Evolutionary conservation across 768 basidiomycete species (phyloP).

Genomic region (Favolaschia claudopus): DNA sequence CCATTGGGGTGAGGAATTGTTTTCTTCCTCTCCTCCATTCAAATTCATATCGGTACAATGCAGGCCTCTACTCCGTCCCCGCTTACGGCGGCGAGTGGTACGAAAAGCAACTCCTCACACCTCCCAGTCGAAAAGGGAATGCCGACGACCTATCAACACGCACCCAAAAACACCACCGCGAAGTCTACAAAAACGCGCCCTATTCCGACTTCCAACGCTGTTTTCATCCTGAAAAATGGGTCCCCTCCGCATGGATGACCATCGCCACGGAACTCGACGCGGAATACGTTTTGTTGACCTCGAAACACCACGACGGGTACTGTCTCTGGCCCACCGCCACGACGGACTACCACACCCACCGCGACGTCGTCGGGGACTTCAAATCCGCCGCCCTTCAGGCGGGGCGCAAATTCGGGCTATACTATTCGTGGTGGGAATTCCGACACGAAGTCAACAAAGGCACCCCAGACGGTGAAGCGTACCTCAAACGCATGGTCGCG

Average conservation of each 20-base stretch:
- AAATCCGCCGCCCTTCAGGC: neutral
- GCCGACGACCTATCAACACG: neutral
- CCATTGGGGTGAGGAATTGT: too few species aligned
- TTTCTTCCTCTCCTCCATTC: too few species aligned
- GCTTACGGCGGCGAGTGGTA: constrained; percentile 5
- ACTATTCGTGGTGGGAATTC: constrained; percentile 12
- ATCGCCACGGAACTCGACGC: constrained; percentile 1
- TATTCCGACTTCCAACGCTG: constrained; percentile 1
- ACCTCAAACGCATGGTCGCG: constrained; percentile 1
- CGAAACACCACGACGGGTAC: constrained; percentile 8
- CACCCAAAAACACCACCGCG: neutral
- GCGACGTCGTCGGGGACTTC: constrained; percentile 8
- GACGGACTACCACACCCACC: neutral
- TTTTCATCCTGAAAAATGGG: constrained; percentile 6
- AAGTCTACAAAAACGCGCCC: neutral
- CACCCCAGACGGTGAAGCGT: constrained; percentile 2
- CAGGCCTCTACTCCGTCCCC: constrained; percentile 6
- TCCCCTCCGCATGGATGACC: neutral
- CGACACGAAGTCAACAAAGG: constrained; percentile 4
- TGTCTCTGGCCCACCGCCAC: constrained; percentile 5
- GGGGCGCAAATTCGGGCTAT: constrained; percentile 6
- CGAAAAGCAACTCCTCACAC: constrained; percentile 1
- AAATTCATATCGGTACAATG: neutral
- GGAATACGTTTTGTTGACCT: neutral
- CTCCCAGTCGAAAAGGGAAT: neutral